A percentile compares a stretch with the other conserved stretches of the same genome.
phyloP scores from a whole-genome alignment of 441 rosid genomes.

The Jatropha multifida region DNA sequence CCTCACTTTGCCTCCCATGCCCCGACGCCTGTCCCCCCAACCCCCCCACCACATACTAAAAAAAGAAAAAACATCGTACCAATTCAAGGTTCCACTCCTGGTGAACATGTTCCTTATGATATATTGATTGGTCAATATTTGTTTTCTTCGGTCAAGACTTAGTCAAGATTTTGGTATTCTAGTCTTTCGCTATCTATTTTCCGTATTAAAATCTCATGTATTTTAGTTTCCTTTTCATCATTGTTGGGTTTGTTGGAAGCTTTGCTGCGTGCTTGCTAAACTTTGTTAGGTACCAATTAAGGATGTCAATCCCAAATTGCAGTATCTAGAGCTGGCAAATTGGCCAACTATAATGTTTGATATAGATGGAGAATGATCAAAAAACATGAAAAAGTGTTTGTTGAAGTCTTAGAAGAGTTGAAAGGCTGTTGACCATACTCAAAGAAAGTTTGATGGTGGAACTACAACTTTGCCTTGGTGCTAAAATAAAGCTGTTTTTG shows the following conservation, averaged over 20 bases:
- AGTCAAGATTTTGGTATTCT: not conserved
- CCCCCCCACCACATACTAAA: not conserved
- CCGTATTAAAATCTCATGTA: not conserved
- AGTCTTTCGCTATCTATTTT: not conserved
- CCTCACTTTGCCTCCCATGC: no score
- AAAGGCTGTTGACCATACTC: not conserved
- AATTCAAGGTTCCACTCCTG: not conserved
- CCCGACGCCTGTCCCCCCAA: no score
- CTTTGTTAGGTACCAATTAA: not conserved
- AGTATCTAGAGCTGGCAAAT: not conserved
- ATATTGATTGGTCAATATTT: not conserved
- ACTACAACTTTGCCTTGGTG: not conserved
- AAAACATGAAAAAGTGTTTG: not conserved
- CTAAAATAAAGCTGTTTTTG: not conserved
- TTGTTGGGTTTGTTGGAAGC: not conserved
- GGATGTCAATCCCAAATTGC: not conserved
- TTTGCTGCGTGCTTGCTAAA: no score
- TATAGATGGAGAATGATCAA: not conserved
- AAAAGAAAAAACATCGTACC: not conserved
- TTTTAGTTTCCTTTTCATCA: not conserved
- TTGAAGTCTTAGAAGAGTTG: not conserved
- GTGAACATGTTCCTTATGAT: not conserved
- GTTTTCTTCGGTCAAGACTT: not conserved
- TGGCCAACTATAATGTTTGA: not conserved
- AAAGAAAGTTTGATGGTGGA: not conserved